Evolutionary conservation across 2,329 filamentous ascomycete species (phyloP), one percentile per base, ranked within the genome.

Genomic region (Colletotrichum tropicale): DNA sequence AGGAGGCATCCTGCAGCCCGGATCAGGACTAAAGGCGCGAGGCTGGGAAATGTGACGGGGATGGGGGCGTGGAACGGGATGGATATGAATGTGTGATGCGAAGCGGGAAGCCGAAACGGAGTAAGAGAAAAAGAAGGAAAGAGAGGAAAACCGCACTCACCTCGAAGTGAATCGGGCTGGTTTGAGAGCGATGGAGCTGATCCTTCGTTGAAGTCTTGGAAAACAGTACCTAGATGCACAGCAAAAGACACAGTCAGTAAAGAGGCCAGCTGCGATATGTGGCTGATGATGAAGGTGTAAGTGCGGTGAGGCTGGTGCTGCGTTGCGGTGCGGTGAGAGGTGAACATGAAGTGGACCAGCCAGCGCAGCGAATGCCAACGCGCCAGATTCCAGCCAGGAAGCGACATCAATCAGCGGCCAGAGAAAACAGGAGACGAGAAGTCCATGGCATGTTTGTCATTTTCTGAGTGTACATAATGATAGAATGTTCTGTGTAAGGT

Each of bases 21-120:
- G 61, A 43, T 73, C 18, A 43, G 70, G 74, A 36, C 58, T 48
- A 55, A 73, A 69, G 60, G 71, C 61, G 74, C 71, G 66, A 76
- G 71, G 65, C 71, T 75, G 74, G 74, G 66, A 75, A 75, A 67
- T 74, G 43, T 36, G 71, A 66, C 43, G 74, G 66, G 71, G 43
- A 71, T 48, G 66, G 64, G 32, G 36, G 18, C 66, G 71, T 70
- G 71, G 74, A 38, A 24, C 66, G 61, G 66, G 52, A 66, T 55
- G 60, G 48, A 55, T 64, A 73, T 69, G 62, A 71, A 56, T 55
- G 62, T 61, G 64, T 58, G 56, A 75, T 72, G 68, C 30, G 26
- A 72, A n/a, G 43, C 70, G 73, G 73, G 64, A 73, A 66, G 72
- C 24, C 36, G 61, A 52, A 34, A 43, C 28, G 38, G 10, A 62